Evolutionary conservation across 192 early-diverging fungal species (phyloP), one percentile per base, ranked within the genome.

Genomic region (Fimicolochytrium jonesii): DNA sequence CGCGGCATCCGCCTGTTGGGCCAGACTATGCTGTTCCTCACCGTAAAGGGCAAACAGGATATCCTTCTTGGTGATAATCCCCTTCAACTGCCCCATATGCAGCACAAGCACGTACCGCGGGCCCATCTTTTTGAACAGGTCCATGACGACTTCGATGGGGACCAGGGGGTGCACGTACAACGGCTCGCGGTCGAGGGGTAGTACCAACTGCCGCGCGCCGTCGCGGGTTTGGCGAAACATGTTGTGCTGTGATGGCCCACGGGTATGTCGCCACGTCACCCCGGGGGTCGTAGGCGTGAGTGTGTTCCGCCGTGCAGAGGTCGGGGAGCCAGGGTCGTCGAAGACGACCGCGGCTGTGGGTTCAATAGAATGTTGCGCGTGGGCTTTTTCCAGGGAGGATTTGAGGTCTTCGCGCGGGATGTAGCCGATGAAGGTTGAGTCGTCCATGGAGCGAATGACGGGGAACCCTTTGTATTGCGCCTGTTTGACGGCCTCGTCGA

Each of bases 401-500:
- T 83, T 75, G 17, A 92, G 68, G 58, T 92, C 90, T 17, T 79
- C 78, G 23, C 82, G 87, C 0, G 87, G 84, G 22, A 92, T 86
- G 64, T 89, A 92, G 2, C 91, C 91, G 0, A 84, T 71, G 6
- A 92, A 59, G 48, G 71, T 68, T 73, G 84, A 76, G 17, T 87
- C 77, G 18, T 77, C 57, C 1, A 51, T n/a, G 2, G 79, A 78
- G 35, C 79, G 64, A 25, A 93, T 80, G 0, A 92, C 76, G 0
- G 91, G 91, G 34, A 86, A 91, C 3, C 91, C 92, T 61, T 81
- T 86, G 71, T 74, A 80, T 37, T 75, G 61, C n/a, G 75, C 83
- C 41, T 81, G 78, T 15, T 81, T 54, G 17, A 85, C 66, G 17
- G 64, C 64, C 22, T 46, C 31, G 26, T 64, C 78, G 52, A 94